Base-by-base conservation (phyloP, 1,284 basidiomycete species). In the Hemileccinum hortonii region DNA sequence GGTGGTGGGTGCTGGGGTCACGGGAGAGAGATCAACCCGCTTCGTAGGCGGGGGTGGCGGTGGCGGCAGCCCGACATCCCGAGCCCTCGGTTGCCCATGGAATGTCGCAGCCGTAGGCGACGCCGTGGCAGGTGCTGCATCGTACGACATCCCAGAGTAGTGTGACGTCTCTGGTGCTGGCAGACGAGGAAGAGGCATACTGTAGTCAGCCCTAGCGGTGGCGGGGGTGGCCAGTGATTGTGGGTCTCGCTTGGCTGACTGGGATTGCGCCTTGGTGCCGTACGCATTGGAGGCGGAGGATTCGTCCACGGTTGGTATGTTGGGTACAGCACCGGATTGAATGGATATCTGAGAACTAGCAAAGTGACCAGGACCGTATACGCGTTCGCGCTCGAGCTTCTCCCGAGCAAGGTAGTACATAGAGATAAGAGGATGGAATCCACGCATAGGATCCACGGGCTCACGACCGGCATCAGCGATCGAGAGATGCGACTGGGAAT, bases 381-480 rank as follows among this genome's bases (percentile, higher is more conserved):
- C 89, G 53, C 82, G 81, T 64, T 98, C 95, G 47, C 96, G 79
- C 65, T 98, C 94, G 69, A 95, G 81, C 78, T 98, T 98, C 75
- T 99, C 96, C 50, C 90, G 78, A 2, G 96, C 92, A 18, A 99
- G 83, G 74, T 89, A 98, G 69, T 99, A 99, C 73, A 99, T 97
- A 22, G 94, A 95, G 50, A 99, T 82, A 32, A 99, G 80, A 0
- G 94, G 95, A 69, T 98, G 94, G 74, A 92, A 99, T 4, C 94
- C 95, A 49, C 84, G 79, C 6, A 93, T 96, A 8, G 97, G 96
- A 65, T 99, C 95, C 19, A 73, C 53, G 3, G 78, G 76, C 50
- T 86, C 82, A 19, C 78, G 77, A 48, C 72, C 69, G 33, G 66
- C 59, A 67, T 81, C 78, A 29, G 64, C 61, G 47, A 80, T 73